Evolutionary conservation across 371 early-diverging fungal genomes (phyloP).

Genomic region (Circinella minor): DNA sequence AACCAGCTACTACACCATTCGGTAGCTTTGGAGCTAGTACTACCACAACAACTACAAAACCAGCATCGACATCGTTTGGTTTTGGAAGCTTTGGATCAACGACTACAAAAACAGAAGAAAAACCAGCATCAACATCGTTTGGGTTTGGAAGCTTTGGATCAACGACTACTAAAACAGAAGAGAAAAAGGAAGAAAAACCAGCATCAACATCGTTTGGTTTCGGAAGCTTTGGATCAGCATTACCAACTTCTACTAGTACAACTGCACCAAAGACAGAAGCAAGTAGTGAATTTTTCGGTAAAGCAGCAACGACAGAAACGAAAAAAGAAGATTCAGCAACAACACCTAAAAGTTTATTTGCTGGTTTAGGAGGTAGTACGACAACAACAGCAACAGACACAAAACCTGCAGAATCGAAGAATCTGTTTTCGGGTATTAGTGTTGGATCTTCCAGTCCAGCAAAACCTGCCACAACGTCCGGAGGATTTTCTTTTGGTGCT

Average conservation of each 20-base stretch:
- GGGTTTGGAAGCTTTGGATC: constrained; percentile 16
- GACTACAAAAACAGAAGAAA: background rate
- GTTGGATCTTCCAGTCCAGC: background rate
- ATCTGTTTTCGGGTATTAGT: background rate
- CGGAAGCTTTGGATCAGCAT: constrained; percentile 6
- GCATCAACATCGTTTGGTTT: constrained; percentile 9
- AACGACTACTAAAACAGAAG: background rate
- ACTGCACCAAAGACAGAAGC: background rate
- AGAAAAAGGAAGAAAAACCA: background rate
- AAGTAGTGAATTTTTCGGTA: background rate
- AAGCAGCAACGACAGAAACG: background rate
- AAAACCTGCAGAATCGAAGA: background rate
- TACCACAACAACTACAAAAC: background rate
- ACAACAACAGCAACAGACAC: background rate
- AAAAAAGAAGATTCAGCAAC: background rate
- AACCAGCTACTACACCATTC: too few species aligned
- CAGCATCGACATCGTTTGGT: constrained; percentile 6
- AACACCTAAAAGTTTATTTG: background rate
- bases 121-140: background rate
- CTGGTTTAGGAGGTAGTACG: background rate
- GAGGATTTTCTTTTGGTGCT: background rate
- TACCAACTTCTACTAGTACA: background rate
- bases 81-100: constrained; percentile 8
- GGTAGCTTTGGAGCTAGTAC: too few species aligned
- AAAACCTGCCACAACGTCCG: background rate